These are phyloP conservation scores for Truncatella angustata DNA, from an alignment of 2,329 filamentous ascomycete genomes.

Conservation along the genomic window DNA sequence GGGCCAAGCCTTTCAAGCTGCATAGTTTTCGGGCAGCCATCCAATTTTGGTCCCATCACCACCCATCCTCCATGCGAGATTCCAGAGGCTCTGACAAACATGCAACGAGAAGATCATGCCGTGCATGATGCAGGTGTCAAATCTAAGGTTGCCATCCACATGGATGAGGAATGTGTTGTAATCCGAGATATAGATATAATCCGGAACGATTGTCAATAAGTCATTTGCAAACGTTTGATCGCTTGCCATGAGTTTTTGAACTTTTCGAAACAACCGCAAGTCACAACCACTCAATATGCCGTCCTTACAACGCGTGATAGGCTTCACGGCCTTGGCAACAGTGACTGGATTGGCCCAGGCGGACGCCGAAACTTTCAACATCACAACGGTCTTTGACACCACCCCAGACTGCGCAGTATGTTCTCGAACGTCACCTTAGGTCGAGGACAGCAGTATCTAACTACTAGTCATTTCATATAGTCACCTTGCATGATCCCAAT, in stretches of 20 bases:
- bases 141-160: not conserved
- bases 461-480: slow-evolving; percentile 3
- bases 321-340: no score
- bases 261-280: no score
- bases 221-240: not conserved
- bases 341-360: no score
- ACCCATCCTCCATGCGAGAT: slow-evolving; percentile 3
- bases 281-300: no score
- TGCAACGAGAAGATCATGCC: slow-evolving; percentile 5
- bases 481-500: slow-evolving; percentile 1
- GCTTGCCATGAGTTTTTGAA: no score
- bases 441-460: no score
- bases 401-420: no score
- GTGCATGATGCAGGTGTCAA: not conserved
- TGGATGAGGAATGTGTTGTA: not conserved
- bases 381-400: no score
- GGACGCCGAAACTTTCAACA: no score
- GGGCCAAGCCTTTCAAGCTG: not conserved
- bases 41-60: slow-evolving; percentile 3
- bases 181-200: not conserved
- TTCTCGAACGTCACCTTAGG: no score
- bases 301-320: no score
- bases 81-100: not conserved
- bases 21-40: slow-evolving; percentile 1
- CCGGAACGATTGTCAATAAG: not conserved